phyloP scores from a whole-genome alignment of 1,139 yeast genomes.

The Lizanozyma gosingica region DNA sequence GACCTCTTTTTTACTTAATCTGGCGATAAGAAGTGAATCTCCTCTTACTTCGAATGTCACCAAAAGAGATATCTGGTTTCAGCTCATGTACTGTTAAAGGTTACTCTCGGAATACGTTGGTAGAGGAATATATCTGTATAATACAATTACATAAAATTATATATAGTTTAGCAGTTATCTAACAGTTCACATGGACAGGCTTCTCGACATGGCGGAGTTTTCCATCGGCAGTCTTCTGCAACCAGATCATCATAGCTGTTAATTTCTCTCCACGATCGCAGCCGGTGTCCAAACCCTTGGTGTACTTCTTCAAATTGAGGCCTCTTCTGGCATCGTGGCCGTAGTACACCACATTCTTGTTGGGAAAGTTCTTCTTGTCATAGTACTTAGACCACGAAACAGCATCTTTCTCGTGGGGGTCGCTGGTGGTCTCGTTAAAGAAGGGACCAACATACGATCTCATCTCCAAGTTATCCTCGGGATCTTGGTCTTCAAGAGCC shows the following conservation, averaged over 20 bases:
- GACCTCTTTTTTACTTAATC: no score
- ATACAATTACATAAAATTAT: no score
- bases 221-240: slow-evolving; percentile 1
- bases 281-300: slow-evolving; percentile 76
- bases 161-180: no score
- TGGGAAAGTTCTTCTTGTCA: slow-evolving; percentile 28
- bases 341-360: slow-evolving; percentile 53
- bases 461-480: slow-evolving; percentile 52
- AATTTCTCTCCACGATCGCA: slow-evolving; percentile 71
- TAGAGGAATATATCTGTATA: no score
- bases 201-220: background rate
- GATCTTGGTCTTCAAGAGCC: slow-evolving; percentile 48
- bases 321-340: slow-evolving; percentile 90
- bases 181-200: background rate
- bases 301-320: slow-evolving; percentile 49
- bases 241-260: slow-evolving; percentile 53
- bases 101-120: no score
- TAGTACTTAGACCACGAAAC: slow-evolving; percentile 61
- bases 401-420: slow-evolving; percentile 37
- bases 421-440: slow-evolving; percentile 44
- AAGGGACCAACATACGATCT: slow-evolving; percentile 52
- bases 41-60: no score
- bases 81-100: no score
- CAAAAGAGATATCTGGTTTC: no score
- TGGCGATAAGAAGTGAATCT: no score